Evolutionary conservation across 164 flowering plant genomes (phyloP), one percentile per base, ranked within the genome.

Genomic region (Saururus chinensis): DNA sequence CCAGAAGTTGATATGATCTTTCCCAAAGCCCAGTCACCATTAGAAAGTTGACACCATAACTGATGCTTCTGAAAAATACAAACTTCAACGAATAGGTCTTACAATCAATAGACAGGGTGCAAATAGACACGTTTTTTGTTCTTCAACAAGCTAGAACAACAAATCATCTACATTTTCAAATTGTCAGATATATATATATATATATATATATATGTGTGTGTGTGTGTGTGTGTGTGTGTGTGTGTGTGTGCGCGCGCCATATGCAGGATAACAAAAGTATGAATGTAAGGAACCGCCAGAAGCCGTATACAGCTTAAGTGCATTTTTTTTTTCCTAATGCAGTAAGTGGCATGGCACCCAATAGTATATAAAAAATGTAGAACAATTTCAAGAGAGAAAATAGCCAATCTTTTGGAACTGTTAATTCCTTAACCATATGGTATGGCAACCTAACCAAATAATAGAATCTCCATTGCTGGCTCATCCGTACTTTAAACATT

Each of bases 21-120:
- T 60, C 71, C 96, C 68, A 91, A 79, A 66, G 80, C 88, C 99
- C 99, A 95, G 70, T 79, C 66, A 14, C 99, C 96, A 81, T 78
- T 81, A 66, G 87, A 81, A 69, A 82, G 87, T 80, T 86, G 96
- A 66, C 73, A 75, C 99, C 99, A 95, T 53, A 86, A 76, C 25
- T 79, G 93, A 62, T 75, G 84, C 75, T 83, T 95, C 99, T 95
- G 96, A 79, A 79, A n/a, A 81, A 62, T 77, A 66, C 26, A 58
- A 72, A 77, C 66, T 64, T 68, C 62, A 70, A 68, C 64, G 68
- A 64, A 65, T 74, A 63, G 67, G 73, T 66, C 62, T 62, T 16
- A 20, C 60, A 20, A 70, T 62, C 63, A 72, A 67, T 22, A 55
- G 20, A 55, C 26, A 24, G 17, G 13, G 30, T 55, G 35, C 30